Conservation (phyloP, 2,329 filamentous ascomycete genomes). For the Cladophialophora psammophila region DNA sequence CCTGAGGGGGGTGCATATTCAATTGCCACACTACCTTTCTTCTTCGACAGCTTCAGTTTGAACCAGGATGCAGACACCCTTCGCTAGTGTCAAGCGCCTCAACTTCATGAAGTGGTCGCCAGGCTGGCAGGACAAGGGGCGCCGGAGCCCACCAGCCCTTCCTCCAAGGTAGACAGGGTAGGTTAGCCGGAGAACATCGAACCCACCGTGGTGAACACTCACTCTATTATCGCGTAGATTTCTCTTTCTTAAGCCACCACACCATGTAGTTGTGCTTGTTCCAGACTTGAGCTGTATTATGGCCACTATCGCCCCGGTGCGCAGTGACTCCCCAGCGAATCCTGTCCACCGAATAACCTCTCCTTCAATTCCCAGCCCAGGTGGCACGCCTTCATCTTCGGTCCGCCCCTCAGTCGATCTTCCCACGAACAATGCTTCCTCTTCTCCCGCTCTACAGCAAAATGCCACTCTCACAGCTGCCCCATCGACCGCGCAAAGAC, state of each 20-base stretch:
- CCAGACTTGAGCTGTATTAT: neutral
- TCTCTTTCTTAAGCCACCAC: neutral
- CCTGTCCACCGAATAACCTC: slow-evolving; percentile 32
- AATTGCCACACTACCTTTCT: no score
- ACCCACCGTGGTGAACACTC: neutral
- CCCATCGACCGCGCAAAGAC: slow-evolving; percentile 71
- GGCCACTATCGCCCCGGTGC: slow-evolving; percentile 26
- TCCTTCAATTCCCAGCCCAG: slow-evolving; percentile 57
- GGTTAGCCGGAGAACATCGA: neutral
- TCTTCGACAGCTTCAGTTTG: no score
- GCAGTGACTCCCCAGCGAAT: slow-evolving; percentile 29
- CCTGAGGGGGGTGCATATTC: no score
- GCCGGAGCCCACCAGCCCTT: no score
- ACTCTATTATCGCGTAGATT: neutral
- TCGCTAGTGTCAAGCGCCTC: no score
- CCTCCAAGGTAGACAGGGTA: neutral
- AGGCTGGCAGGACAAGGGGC: neutral
- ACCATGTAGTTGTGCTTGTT: neutral
- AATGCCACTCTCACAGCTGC: slow-evolving; percentile 42
- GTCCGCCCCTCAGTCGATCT: slow-evolving; percentile 75
- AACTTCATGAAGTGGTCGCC: no score
- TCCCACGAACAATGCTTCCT: slow-evolving; percentile 53
- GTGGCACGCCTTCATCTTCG: slow-evolving; percentile 72
- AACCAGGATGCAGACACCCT: no score
- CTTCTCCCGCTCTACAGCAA: slow-evolving; percentile 45